Base-by-base conservation (phyloP, 306 rosid genomes). In the Corylus americana region DNA sequence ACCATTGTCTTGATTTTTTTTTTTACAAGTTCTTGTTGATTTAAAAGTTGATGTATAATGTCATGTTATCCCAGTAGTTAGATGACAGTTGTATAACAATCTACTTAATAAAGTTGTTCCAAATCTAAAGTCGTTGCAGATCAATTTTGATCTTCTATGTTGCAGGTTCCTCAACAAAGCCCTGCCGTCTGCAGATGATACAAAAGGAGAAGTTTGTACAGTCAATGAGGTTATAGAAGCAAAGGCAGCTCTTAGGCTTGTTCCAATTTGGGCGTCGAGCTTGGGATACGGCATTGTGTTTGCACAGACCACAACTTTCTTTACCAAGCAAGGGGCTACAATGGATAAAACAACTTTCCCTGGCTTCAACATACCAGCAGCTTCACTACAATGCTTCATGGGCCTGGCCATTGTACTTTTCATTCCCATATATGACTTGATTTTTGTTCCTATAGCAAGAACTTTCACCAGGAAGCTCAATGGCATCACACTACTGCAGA, bases 141-240 rank as follows among this genome's bases (percentile, higher is more conserved):
- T 7, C 49, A 0, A 45, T 45, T 45, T 49, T 10, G 14, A 69
- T 68, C 70, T 45, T 39, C 63, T 49, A 1, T 49, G 53, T 49
- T 12, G 4, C 1, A 86, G 89, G 16, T 86, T 79, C 82, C 89
- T 86, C 16, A 73, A 86, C 80, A 79, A 76, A 73, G 86, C 89
- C 7, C 31, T 86, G 70, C 0, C 64, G 71, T 77, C 27, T 64
- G 75, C 22, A 2, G 69, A 73, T 39, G 79, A 64, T 70, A 74
- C 83, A 1, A 70, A 74, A 55, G 77, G 74, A 59, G 77, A 70
- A 14, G 76, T 59, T 17, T 86, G 91, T 58, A 75, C 74, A 11
- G 18, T n/a, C 0, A 25, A 25, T 3, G 88, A 88, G 55, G 87
- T 86, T 45, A 88, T 79, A 80, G 89, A 88, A 79, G 89, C 89